Base-by-base conservation (phyloP, 306 rosid species). In the Malus sylvestris region DNA sequence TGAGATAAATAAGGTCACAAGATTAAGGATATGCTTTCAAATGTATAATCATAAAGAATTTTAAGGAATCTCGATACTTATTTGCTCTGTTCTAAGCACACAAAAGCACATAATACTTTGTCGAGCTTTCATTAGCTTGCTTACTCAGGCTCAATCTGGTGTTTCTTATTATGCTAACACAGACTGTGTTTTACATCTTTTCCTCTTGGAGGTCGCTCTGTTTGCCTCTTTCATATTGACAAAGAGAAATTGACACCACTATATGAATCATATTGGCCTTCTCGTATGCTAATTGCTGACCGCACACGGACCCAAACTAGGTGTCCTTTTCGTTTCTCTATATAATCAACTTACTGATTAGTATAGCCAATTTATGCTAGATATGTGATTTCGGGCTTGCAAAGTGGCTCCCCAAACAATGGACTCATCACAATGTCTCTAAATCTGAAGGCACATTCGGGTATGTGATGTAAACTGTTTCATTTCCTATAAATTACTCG, bases 361-460 rank as follows among this genome's bases (percentile, higher is more conserved):
- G 59, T 67, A 8, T 71, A 69, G 32, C 55, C 40, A 12, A 30
- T 75, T 77, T 60, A 30, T 64, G 29, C 71, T 84, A 93, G 98
- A 93, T 93, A 80, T 93, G 97, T 81, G 98, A 93, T 81, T 93
- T 93, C 74, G 98, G 98, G 60, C 93, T 93, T 58, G 92, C 98
- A 51, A 93, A 88, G 81, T 93, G 98, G 98, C 81, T 93, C 33
- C 97, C 96, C 6, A 78, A 87, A 51, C 88, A 87, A 18, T 86
- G 91, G 81, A 83, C 90, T 79, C 93, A 89, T 76, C 89, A 83
- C 71, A 82, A 70, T 29, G 91, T 87, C 51, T 72, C 90, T 49
- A 91, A 87, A 81, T 91, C 86, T 51, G 98, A 93, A 83, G 98
- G 98, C 83, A 93, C 98, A 60, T 87, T 89, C 35, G 97, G 97